phyloP scores from a whole-genome alignment of 2,329 filamentous ascomycete genomes.

The Aspergillus texensis region DNA sequence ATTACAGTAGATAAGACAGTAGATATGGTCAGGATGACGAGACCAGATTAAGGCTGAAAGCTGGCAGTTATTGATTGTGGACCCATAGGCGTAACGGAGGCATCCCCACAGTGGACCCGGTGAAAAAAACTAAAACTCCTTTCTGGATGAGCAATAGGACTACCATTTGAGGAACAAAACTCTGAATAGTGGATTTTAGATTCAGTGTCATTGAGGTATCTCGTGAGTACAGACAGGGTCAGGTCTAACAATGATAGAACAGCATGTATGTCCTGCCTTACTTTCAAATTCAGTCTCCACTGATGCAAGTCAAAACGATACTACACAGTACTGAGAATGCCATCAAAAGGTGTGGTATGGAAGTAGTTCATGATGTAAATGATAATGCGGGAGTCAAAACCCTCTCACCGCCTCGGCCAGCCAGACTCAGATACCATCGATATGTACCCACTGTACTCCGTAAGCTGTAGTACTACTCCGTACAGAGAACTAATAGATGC shows the following conservation, averaged over 20 bases:
- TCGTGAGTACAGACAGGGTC: background rate
- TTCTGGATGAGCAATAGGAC: background rate
- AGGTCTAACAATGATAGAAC: background rate
- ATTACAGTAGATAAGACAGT: background rate
- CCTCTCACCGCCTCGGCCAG: no score
- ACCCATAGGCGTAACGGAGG: background rate
- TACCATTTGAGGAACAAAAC: background rate
- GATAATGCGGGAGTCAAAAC: no score
- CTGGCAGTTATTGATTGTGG: background rate
- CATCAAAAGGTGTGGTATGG: background rate
- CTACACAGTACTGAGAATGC: background rate
- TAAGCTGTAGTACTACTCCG: no score
- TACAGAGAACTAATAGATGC: background rate
- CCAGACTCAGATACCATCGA: no score
- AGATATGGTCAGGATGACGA: conserved; percentile 3
- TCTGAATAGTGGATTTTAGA: background rate
- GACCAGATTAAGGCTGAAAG: conserved; percentile 7
- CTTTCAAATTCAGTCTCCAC: background rate
- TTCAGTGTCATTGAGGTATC: background rate
- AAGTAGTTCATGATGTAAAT: background rate
- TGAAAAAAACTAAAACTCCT: background rate
- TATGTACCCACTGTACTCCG: no score
- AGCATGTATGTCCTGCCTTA: background rate
- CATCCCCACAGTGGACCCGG: background rate
- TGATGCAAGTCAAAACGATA: background rate